Evolutionary conservation across 345 rosid species (phyloP), one percentile per base, ranked within the genome.

Genomic region (Balakata baccata): DNA sequence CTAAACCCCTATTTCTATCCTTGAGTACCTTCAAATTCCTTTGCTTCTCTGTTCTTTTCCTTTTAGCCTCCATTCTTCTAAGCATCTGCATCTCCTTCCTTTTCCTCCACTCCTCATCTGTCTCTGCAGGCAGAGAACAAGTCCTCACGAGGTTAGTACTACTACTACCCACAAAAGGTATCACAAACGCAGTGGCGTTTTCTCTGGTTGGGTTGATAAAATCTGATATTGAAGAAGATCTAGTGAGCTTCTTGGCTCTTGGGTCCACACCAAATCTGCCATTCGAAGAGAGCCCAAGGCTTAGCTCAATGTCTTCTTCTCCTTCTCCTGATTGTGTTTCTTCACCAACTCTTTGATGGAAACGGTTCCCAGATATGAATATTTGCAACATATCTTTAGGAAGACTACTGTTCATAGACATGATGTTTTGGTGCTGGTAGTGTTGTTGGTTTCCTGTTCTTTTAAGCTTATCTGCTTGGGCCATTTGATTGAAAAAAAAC

Each of bases 201-300:
- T 59, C 84, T 54, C 46, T 47, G 20, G 54, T 29, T 16, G 83
- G 81, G 82, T 74, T 77, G 58, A 84, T 58, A 76, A 88, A 81
- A 47, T 88, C 90, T 14, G 89, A 85, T 34, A 86, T 88, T 20
- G 97, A 90, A 66, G 88, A 85, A 23, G 92, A 85, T 75, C 92
- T 76, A 1, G 54, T 57, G 18, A 87, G 85, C 75, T 78, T 83
- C 41, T 84, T 85, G 51, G 87, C 83, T 41, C 76, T 81, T 41
- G 90, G 93, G 84, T 93, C 91, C 10, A 90, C 89, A 39, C 98
- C 97, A 66, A 93, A 93, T 51, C 86, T 85, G 46, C 98, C 98
- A 69, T 90, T 90, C 60, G 87, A 73, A 37, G 96, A 93, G 5
- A 89, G 87, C 34, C 98, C 94, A 63, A 91, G 81, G 75, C 88